These are phyloP conservation scores for Pogostemon cablin DNA, from an alignment of 257 asterid species.

Conservation along the genomic window DNA sequence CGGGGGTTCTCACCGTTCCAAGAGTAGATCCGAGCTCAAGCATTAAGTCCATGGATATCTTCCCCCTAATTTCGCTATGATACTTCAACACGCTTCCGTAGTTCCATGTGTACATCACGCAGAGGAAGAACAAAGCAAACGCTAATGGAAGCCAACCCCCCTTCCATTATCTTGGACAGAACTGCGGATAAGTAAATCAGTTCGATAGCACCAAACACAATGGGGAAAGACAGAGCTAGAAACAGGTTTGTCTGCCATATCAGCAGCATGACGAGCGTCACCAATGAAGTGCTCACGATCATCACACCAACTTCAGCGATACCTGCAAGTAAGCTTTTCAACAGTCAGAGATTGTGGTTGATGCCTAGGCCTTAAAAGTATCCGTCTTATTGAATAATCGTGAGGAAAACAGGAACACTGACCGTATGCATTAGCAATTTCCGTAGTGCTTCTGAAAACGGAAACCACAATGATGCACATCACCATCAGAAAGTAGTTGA, in stretches of 20 bases:
- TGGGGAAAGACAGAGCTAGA: constrained; percentile 68
- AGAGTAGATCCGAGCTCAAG: constrained; percentile 78
- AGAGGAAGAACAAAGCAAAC: constrained; percentile 77
- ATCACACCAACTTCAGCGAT: constrained; percentile 98
- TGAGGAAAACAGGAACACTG: constrained; percentile 15
- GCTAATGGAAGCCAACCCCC: constrained; percentile 98
- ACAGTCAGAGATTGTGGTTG: neutral
- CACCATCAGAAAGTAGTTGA: constrained; percentile 91
- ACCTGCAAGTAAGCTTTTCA: constrained; percentile 45
- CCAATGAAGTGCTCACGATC: constrained; percentile 83
- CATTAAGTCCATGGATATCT: constrained; percentile 79
- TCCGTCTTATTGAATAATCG: neutral
- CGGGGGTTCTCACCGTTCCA: constrained; percentile 86
- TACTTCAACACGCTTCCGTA: constrained; percentile 89
- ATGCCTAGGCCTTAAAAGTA: neutral
- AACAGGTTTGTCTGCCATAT: constrained; percentile 84
- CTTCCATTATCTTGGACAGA: constrained; percentile 76
- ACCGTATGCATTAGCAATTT: constrained; percentile 95
- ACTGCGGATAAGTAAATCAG: constrained; percentile 80
- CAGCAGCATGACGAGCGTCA: constrained; percentile 88
- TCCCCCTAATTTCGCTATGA: constrained; percentile 77
- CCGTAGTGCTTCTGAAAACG: constrained; percentile 77
- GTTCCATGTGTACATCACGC: constrained; percentile 87
- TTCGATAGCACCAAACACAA: constrained; percentile 77
- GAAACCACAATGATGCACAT: constrained; percentile 93